Conservation (phyloP, 345 rosid species). For the Euphorbia peplus region DNA sequence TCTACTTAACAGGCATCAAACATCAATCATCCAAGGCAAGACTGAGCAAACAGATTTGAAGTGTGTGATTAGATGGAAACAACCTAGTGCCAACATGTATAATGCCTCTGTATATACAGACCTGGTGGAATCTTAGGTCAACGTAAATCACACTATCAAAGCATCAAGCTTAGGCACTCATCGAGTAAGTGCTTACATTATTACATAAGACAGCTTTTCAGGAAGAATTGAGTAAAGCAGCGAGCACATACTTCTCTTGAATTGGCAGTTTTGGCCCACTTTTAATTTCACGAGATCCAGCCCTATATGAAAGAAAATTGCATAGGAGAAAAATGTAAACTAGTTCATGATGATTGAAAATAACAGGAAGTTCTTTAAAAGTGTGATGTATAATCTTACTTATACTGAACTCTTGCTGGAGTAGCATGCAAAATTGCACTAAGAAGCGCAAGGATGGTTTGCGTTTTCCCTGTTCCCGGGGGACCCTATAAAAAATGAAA, state of each 20-base stretch:
- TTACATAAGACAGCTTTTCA: background rate
- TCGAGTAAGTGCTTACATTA: background rate
- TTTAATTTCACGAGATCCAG: constrained; percentile 39
- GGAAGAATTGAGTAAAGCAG: background rate
- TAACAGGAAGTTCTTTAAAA: background rate
- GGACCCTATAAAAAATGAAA: constrained; percentile 69
- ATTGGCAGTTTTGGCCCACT: constrained; percentile 54
- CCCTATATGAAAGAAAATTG: constrained; percentile 37
- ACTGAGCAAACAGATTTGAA: background rate
- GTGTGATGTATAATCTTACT: constrained; percentile 37
- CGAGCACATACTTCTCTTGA: constrained; percentile 68
- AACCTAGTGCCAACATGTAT: background rate
- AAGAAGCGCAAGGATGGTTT: constrained; percentile 89
- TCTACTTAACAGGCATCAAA: background rate
- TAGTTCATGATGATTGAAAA: background rate
- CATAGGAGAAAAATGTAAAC: constrained; percentile 8
- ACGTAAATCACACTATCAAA: background rate
- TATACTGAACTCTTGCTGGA: constrained; percentile 66
- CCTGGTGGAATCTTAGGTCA: background rate
- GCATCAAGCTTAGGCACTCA: background rate
- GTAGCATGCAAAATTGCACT: constrained; percentile 97
- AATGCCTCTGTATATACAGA: background rate
- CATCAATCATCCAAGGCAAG: background rate
- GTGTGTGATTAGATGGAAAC: too few relatives aligned
- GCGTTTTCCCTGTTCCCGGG: constrained; percentile 98